Percentiles rank a stretch among this genome's conserved stretches.
These are phyloP conservation scores for Coemansia sp. DNA, from an alignment of 192 early-diverging fungal species.

Conservation along the genomic window DNA sequence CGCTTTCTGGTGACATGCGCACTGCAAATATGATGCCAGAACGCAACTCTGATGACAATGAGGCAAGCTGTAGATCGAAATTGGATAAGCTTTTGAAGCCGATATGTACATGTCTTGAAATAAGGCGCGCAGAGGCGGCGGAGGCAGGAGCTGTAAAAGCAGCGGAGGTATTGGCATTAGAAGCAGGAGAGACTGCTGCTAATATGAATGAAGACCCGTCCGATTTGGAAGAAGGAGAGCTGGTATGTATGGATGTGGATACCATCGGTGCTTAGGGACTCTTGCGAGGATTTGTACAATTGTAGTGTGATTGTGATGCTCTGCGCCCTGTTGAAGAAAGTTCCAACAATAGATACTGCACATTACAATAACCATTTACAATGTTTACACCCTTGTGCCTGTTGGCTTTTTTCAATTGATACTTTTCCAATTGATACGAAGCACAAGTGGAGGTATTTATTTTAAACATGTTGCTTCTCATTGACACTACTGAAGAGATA, in stretches of 20 bases:
- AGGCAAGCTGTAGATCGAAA: not conserved
- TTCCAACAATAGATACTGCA: not conserved
- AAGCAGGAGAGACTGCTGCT: constrained; percentile 5
- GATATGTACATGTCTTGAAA: constrained; percentile 35
- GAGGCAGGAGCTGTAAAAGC: not conserved
- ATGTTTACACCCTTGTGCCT: not conserved
- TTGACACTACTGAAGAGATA: no score
- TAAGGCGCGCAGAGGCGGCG: constrained; percentile 8
- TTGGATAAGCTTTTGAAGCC: constrained; percentile 45
- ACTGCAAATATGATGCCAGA: constrained; percentile 9
- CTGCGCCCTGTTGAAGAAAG: no score
- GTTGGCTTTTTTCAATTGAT: not conserved
- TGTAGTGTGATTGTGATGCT: no score
- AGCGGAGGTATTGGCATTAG: constrained; percentile 17
- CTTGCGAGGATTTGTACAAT: no score
- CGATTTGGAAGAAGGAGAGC: constrained; percentile 3
- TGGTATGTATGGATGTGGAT: not conserved
- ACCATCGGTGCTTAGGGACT: not conserved
- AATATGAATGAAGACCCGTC: not conserved
- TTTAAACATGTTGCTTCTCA: no score
- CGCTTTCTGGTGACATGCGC: constrained; percentile 38
- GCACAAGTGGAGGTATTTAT: no score
- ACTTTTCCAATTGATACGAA: not conserved
- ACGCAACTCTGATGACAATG: not conserved
- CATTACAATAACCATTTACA: not conserved